Evolutionary conservation across 2,329 filamentous ascomycete species (phyloP).

Genomic region (Claviceps lovelessii): DNA sequence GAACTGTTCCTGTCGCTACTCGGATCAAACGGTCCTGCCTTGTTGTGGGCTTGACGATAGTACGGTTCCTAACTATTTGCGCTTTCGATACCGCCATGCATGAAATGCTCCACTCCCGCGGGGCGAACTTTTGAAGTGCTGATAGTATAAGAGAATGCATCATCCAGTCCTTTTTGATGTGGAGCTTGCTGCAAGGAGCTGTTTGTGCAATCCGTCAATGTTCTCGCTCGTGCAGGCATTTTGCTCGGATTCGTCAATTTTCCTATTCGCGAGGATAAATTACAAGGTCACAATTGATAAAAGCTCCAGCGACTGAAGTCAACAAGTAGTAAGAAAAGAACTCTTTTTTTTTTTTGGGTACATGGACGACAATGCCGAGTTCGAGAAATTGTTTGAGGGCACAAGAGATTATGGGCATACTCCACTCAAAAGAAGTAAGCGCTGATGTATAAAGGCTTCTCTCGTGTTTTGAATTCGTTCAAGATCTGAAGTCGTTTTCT

Average conservation of each 20-base stretch:
- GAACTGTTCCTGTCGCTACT: background rate
- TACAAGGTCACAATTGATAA: background rate
- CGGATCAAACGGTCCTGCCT: constrained; percentile 9
- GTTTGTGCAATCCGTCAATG: constrained; percentile 11
- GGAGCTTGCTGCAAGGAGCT: constrained; percentile 10
- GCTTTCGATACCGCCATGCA: constrained; percentile 2
- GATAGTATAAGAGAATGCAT: constrained; percentile 9
- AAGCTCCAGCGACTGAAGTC: background rate
- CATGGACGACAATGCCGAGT: background rate
- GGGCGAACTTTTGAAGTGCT: constrained; percentile 15
- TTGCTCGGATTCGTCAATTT: constrained; percentile 12
- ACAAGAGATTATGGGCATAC: background rate
- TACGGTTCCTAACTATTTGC: constrained; percentile 1
- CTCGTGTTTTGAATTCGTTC: background rate
- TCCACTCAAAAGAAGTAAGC: background rate
- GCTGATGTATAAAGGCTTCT: background rate
- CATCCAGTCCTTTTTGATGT: background rate
- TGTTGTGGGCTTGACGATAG: constrained; percentile 6
- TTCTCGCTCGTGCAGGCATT: constrained; percentile 10
- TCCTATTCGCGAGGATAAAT: background rate
- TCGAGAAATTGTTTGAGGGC: background rate
- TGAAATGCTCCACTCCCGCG: constrained; percentile 8
- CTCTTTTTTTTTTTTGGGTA: background rate
- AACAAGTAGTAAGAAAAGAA: background rate
- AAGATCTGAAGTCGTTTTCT: background rate